Evolutionary conservation across 148 eudicot genomes (phyloP).

Genomic region (Cornus kousa): DNA sequence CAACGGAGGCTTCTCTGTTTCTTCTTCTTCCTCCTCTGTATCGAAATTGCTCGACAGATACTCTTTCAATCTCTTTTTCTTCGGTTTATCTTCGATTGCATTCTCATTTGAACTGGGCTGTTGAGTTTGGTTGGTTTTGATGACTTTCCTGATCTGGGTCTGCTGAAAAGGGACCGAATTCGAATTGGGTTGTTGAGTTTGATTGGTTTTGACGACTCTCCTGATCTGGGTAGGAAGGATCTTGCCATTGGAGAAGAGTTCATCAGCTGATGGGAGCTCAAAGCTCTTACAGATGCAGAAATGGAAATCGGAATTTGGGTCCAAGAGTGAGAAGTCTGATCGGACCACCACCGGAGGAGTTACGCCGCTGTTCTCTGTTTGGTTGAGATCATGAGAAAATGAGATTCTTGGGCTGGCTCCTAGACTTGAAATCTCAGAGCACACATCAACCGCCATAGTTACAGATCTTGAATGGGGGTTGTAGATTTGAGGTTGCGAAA

Average conservation of each 20-base stretch:
- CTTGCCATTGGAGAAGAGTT: conserved; percentile 71
- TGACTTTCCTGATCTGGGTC: conserved; percentile 17
- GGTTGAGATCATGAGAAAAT: conserved; percentile 51
- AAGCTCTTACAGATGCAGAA: conserved; percentile 37
- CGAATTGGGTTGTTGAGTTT: neutral
- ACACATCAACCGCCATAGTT: conserved; percentile 64
- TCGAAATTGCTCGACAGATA: conserved; percentile 39
- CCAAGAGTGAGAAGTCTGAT: conserved; percentile 27
- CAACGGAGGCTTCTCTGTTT: conserved; percentile 26
- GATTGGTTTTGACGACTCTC: neutral
- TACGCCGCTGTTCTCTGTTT: conserved; percentile 16
- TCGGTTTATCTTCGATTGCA: conserved; percentile 14
- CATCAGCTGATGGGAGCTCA: conserved; percentile 63
- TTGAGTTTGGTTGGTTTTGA: neutral
- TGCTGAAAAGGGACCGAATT: neutral
- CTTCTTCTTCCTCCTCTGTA: conserved; percentile 26
- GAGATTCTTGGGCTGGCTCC: conserved; percentile 62
- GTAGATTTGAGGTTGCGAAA: neutral
- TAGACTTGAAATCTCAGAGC: conserved; percentile 31
- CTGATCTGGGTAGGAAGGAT: conserved; percentile 51
- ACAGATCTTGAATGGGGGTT: neutral
- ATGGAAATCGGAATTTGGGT: conserved; percentile 33
- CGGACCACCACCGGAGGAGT: neutral
- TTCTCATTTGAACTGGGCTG: neutral
- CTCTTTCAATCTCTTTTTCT: conserved; percentile 59